A percentile compares a stretch with the other conserved stretches of the same genome.
Evolutionary conservation across 2,329 filamentous ascomycete species (phyloP).

Genomic region (Ceratocystis alfenasii): DNA sequence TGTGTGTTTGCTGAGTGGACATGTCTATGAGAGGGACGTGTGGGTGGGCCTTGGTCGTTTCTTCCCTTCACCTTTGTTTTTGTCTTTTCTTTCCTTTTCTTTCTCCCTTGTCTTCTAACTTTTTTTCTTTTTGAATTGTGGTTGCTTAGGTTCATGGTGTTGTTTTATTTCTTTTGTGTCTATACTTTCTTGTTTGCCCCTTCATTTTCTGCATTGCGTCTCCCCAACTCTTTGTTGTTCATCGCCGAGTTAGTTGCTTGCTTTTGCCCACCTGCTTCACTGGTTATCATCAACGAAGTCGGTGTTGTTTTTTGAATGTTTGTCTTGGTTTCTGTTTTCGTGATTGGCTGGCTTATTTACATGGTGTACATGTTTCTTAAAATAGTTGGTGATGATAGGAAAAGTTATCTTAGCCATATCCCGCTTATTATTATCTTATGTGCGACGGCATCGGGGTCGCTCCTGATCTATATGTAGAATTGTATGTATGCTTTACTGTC

Average conservation of each 20-base stretch:
- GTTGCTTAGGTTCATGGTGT: not conserved
- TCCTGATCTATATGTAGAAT: no score
- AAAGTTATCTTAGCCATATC: no score
- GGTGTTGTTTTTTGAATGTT: not conserved
- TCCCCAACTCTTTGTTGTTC: not conserved
- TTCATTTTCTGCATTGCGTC: not conserved
- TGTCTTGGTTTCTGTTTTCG: not conserved
- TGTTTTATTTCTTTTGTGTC: slow-evolving; percentile 2
- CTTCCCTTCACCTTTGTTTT: not conserved
- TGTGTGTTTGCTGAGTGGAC: slow-evolving; percentile 88
- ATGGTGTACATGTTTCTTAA: not conserved
- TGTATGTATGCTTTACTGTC: no score
- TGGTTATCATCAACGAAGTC: no score
- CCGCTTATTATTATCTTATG: no score
- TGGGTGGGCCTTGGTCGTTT: not conserved
- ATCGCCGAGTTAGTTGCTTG: not conserved
- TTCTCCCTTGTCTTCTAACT: not conserved
- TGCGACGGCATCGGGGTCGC: no score
- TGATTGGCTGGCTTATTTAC: not conserved
- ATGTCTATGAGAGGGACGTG: slow-evolving; percentile 33
- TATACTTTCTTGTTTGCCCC: not conserved
- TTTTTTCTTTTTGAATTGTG: not conserved
- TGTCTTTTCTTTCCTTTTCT: not conserved
- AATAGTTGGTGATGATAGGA: no score
- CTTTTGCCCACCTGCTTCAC: not conserved